Conservation (phyloP, 768 basidiomycete species). For the Coprinopsis cinerea region DNA sequence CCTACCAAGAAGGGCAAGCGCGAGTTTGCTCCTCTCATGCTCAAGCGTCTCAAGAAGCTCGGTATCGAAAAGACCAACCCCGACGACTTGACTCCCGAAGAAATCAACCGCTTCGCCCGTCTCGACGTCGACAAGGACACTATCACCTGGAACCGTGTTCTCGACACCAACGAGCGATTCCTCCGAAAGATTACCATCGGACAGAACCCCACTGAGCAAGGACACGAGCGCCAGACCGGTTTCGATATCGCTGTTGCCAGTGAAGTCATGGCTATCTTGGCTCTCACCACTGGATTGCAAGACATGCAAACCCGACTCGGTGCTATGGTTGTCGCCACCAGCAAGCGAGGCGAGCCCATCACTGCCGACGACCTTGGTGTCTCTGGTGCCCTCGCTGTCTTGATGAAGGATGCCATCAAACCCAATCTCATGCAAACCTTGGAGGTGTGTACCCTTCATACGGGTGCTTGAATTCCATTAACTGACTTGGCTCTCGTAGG, state of each 20-base stretch:
- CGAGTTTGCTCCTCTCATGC: conserved; percentile 93
- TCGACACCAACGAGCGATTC: conserved; percentile 97
- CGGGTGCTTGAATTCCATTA: not conserved
- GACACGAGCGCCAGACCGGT: conserved; percentile 81
- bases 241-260: conserved; percentile 98
- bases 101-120: conserved; percentile 83
- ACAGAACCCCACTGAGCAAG: conserved; percentile 85
- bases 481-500: conserved; percentile 34
- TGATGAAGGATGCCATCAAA: conserved; percentile 99
- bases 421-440: conserved; percentile 99
- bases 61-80: conserved; percentile 94
- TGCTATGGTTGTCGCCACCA: conserved; percentile 94
- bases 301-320: conserved; percentile 94
- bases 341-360: conserved; percentile 84
- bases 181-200: conserved; percentile 91
- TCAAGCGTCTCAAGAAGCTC: conserved; percentile 91
- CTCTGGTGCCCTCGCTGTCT: conserved; percentile 89
- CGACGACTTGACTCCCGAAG: conserved; percentile 86
- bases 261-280: conserved; percentile 97
- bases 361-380: conserved; percentile 97
- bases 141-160: conserved; percentile 96
- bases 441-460: conserved; percentile 43
- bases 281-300: conserved; percentile 76
- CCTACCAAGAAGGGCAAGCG: conserved; percentile 92
- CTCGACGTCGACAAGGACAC: conserved; percentile 87